Evolutionary conservation across 1,284 basidiomycete species (phyloP), one percentile per base, ranked within the genome.

Genomic region (Kalmanozyma brasiliensis): DNA sequence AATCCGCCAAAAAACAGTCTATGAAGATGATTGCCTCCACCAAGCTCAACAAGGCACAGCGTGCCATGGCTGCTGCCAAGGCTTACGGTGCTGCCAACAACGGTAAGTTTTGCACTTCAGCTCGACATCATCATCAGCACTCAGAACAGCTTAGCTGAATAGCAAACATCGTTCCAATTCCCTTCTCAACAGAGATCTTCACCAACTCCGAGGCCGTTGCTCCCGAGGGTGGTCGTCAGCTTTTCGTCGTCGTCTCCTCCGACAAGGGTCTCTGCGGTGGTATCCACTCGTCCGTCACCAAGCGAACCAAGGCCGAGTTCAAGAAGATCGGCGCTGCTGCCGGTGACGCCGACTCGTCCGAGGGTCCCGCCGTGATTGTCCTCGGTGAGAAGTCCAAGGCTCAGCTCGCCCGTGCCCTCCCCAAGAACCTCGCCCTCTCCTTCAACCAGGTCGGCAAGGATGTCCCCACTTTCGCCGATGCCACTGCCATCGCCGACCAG

Each of bases 251-350:
- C 74, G 91, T 94, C 83, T 96, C 95, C 45, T 98, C 94, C 59
- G 95, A 98, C 89, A 95, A 96, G 86, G 95, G 96, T 85, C 92
- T 99, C 60, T 99, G 95, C 84, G 96, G 96, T 85, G 96, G 96
- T 89, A 97, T 99, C 82, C 95, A 98, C 87, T 98, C 95, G 37
- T 94, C 93, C 63, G 91, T 98, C 80, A 88, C 91, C 76, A 97
- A 97, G 86, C 87, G 88, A 49, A 91, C 92, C 62, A 91, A 91
- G 77, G 87, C 87, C 63, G 89, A 88, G 61, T 58, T 82, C 51
- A 45, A 52, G 32, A 65, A 74, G 45, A 61, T 87, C 64, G 85
- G 88, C 45, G 79, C 90, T 46, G 83, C 84, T 33, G 81, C 76
- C 24, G 75, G 52, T 92, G 86, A 87, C 49, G 46, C 65, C 37